Evolutionary conservation across 331 rosid species (phyloP), one percentile per base, ranked within the genome.

Genomic region (Phaseolus coccineus): DNA sequence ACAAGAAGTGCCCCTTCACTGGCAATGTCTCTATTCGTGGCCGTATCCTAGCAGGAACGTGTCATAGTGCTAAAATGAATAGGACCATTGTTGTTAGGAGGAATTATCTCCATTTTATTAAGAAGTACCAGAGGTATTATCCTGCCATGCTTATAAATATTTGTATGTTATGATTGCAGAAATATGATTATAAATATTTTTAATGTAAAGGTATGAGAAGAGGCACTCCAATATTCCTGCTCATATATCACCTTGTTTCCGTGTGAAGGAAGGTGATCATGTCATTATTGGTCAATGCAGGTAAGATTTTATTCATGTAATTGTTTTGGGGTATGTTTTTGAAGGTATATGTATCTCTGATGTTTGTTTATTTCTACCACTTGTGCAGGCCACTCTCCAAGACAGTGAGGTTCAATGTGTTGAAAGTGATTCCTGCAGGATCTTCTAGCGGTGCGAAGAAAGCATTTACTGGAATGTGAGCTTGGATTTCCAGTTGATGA

Each of bases 181-280:
- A 68, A 67, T 15, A 2, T 37, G 30, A 25, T 62, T 83, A 84
- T 58, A 56, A 25, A 22, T 65, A 22, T 67, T 2, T 9, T 74
- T 2, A 19, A 19, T 69, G 0, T 44, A 16, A 37, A 85, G 97
- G 62, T 92, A 90, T 46, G 97, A 92, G 86, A 92, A 90, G 70
- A 84, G 97, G 79, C 96, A 92, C 56, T 92, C 97, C 1, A 92
- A 90, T 71, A 90, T 90, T 37, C 79, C 96, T 4, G 94, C 96
- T 0, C 96, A 90, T 27, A 48, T 89, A 7, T 92, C 96, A 46
- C 92, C 94, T 3, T 89, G 94, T 84, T 92, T 92, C 81, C 92
- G 94, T 78, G 94, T 89, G 82, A 90, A 92, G 81, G 97, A 92
- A 79, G 97, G 97, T n/a, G 94, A 92, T 81, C 91, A 92, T 59